Conservation (phyloP, 2,329 filamentous ascomycete genomes). For the Neonectria sp. region DNA sequence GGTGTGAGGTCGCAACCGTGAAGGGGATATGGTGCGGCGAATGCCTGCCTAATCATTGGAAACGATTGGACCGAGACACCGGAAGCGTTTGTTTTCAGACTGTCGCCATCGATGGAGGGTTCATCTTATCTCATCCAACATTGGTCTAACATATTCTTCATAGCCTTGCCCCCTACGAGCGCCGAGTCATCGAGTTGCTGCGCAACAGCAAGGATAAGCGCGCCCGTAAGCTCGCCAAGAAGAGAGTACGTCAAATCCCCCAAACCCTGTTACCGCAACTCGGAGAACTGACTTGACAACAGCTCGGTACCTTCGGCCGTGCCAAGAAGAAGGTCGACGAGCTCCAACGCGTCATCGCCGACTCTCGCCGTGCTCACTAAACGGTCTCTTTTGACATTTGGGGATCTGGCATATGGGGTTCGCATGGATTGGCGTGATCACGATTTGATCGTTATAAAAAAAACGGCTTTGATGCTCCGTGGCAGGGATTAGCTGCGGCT, state of each 20-base stretch:
- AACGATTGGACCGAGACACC: not conserved
- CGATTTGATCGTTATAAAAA: constrained; percentile 51
- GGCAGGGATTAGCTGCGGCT: constrained; percentile 52
- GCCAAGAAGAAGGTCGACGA: constrained; percentile 99
- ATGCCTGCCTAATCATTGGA: not conserved
- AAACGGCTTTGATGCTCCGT: constrained; percentile 51
- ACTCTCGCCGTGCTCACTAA: constrained; percentile 84
- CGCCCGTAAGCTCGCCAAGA: constrained; percentile 99
- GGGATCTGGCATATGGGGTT: constrained; percentile 49
- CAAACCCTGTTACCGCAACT: constrained; percentile 13
- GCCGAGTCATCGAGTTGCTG: constrained; percentile 98
- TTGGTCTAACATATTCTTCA: constrained; percentile 45
- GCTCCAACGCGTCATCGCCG: constrained; percentile 97
- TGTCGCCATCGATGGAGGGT: not conserved
- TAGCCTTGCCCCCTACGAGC: constrained; percentile 94
- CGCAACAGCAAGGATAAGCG: constrained; percentile 99
- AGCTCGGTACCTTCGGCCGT: constrained; percentile 98
- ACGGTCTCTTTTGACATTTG: constrained; percentile 47
- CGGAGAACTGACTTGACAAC: constrained; percentile 46
- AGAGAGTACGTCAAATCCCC: constrained; percentile 78
- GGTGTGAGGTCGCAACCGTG: constrained; percentile 6
- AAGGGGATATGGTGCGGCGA: not conserved
- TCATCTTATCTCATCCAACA: not conserved
- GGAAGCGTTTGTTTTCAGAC: not conserved
- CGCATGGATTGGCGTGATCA: constrained; percentile 57